Base-by-base conservation (phyloP, 2,329 filamentous ascomycete genomes). In the Talaromyces sp. region DNA sequence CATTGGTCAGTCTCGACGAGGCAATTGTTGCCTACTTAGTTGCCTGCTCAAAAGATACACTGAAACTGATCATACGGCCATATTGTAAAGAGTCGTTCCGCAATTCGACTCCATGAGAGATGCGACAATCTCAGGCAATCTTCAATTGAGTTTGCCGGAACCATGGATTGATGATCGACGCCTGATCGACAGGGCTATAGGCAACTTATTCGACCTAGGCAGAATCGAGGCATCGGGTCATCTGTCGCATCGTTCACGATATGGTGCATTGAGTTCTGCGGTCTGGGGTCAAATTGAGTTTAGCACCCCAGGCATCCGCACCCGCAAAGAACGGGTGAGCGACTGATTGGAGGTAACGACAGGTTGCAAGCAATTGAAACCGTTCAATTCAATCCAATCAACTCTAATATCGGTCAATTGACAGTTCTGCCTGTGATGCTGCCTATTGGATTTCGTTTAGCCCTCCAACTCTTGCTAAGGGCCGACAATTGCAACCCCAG, bases 261-360 rank as follows among this genome's bases (percentile, higher is more conserved):
- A 13, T 54, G n/a, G 17, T 34, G 7, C 17, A 53, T 49, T 49
- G 40, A 36, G n/a, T 36, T 49, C 29, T 15, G 19, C 1, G 17
- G 59, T 6, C 13, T 47, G 17, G 6, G 10, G 17, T 22, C 17
- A 2, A 43, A 63, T 54, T 63, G 34, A 56, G 38, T 56, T 63
- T 38, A 19, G 17, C 8, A 27, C 49, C 47, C 51, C 51, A 63
- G 61, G 61, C 61, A 63, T 61, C 45, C 59, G 22, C 45, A 17
- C 15, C 59, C 19, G 54, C 61, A 15, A 19, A 19, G 36, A 34
- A 34, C 34, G 47, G 34, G 31, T 43, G 17, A 38, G 17, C 13
- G 11, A 13, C 34, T 27, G 27, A 56, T 45, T 54, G 22, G 25
- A 53, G 19, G 54, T 13, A 38, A 15, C 38, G 15, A 31, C 17